phyloP scores from a whole-genome alignment of 2,329 filamentous ascomycete genomes.

The Fusarium sp. region DNA sequence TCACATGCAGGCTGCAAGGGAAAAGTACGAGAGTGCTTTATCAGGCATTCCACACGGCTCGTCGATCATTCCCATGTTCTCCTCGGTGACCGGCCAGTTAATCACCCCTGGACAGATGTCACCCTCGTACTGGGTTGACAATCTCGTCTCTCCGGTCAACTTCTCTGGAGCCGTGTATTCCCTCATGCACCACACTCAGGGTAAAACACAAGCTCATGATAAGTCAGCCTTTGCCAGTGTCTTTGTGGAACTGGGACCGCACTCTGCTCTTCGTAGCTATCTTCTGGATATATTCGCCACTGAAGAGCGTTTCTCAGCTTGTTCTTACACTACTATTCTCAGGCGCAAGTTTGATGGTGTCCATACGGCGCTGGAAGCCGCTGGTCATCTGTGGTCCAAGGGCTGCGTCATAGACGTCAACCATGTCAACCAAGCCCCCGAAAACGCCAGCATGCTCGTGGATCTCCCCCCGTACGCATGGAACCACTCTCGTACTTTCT shows the following conservation, averaged over 20 bases:
- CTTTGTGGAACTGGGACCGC: background rate
- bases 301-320: background rate
- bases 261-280: background rate
- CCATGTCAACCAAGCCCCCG: background rate
- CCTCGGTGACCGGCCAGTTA: background rate
- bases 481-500: constrained; percentile 47
- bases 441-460: constrained; percentile 43
- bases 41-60: background rate
- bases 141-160: background rate
- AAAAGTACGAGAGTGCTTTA: background rate
- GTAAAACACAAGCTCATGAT: background rate
- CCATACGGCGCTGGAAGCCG: constrained; percentile 8
- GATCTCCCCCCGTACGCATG: constrained; percentile 48
- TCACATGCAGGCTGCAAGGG: background rate
- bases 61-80: background rate
- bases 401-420: constrained; percentile 15
- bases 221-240: background rate
- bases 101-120: background rate
- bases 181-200: background rate
- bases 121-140: background rate
- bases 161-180: background rate
- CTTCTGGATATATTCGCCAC: background rate
- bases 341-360: constrained; percentile 15
- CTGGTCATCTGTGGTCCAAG: constrained; percentile 26
- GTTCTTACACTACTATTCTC: constrained; percentile 17